Base-by-base conservation (phyloP, 1,284 basidiomycete species). In the Heterobasidion parviporum region DNA sequence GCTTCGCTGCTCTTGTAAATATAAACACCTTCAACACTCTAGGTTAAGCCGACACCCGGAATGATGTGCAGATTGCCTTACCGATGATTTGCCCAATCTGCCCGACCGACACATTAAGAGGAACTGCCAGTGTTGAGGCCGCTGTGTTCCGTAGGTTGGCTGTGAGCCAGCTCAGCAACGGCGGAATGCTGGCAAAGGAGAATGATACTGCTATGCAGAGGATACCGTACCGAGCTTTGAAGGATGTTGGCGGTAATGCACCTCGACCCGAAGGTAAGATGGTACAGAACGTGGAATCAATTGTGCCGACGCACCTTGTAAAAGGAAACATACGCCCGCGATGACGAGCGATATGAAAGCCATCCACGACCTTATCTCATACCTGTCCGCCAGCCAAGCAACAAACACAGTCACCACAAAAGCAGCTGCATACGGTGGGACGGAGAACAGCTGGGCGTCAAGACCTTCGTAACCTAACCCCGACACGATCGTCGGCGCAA, bases 401-500 rank as follows among this genome's bases (percentile, higher is more conserved):
- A 64, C 54, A 55, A 59, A n/a, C 9, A 72, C 59, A 0, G 70
- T 72, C 18, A 70, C 61, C 33, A 71, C 62, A 56, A 69, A 72
- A 16, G 70, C 71, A 16, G 68, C 65, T 14, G 71, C 72, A 52
- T 77, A 81, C n/a, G 79, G 77, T 26, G 80, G 80, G 2, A 82
- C 80, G 2, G 79, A 79, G 68, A 78, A 76, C 16, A 83, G 71
- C 64, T 83, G 80, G 1, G 79, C 78, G 35, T 67, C 59, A 9
- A 78, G 71, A 36, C 69, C 68, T 26, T 67, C 68, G 64, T 77
- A 78, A 4, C 79, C 80, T 16, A 81, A 64, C 10, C 67, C 71
- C 34, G 68, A 62, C 46, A 69, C 64, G 59, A 73, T 72, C 16
- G 71, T 70, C 36, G 71, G 71, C 50, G 67, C 58, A 59, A 73